Conservation (phyloP, 495 filamentous ascomycete species). For the Neurospora tetraspora region DNA sequence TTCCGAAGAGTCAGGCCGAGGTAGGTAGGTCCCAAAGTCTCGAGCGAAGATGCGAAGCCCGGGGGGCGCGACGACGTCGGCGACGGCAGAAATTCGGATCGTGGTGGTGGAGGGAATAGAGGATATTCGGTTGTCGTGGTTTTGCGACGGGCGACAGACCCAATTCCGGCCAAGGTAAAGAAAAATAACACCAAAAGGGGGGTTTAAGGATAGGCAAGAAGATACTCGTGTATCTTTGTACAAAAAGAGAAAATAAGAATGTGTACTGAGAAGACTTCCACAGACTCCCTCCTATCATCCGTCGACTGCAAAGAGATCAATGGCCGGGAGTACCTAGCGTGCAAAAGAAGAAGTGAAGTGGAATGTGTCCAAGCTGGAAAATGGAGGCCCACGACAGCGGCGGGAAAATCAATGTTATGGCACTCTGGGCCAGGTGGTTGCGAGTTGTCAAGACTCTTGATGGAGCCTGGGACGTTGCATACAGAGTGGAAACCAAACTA, state of each 20-base stretch:
- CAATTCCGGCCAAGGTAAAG: not conserved
- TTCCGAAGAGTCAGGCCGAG: not conserved
- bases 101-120: not conserved
- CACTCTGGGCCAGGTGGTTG: not conserved
- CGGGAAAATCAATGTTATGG: not conserved
- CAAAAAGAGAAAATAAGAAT: not conserved
- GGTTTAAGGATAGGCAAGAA: not conserved
- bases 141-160: not conserved
- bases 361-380: not conserved
- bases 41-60: not conserved
- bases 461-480: not conserved
- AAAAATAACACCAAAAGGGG: not conserved
- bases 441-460: not conserved
- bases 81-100: not conserved
- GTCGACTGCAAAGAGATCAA: not conserved
- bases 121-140: not conserved
- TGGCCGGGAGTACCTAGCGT: not conserved
- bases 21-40: not conserved
- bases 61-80: not conserved
- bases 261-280: not conserved
- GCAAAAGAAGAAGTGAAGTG: not conserved
- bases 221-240: not conserved
- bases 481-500: not conserved
- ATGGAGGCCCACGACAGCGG: not conserved
- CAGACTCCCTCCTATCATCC: not conserved